These are phyloP conservation scores for Colletotrichum sp. DNA, from an alignment of 2,329 filamentous ascomycete genomes.

Conservation along the genomic window DNA sequence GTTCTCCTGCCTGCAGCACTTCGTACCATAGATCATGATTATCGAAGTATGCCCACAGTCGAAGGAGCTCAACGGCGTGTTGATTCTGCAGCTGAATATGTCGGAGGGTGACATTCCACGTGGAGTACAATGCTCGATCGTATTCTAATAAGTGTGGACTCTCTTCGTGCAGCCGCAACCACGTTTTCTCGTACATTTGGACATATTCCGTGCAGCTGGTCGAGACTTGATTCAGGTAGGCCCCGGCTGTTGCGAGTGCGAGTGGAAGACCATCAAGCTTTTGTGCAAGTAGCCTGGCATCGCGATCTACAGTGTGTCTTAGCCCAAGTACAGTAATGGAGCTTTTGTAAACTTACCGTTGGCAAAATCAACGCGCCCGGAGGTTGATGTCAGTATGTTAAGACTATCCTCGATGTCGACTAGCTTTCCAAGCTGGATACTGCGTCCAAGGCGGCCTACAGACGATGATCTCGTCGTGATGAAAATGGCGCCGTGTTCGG, in stretches of 20 bases:
- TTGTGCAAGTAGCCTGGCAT: conserved; percentile 31
- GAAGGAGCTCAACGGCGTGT: conserved; percentile 36
- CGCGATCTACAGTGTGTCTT: conserved; percentile 28
- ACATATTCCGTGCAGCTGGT: conserved; percentile 44
- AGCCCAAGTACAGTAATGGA: background rate
- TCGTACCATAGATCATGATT: conserved; percentile 50
- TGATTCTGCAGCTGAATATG: conserved; percentile 36
- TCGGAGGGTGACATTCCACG: conserved; percentile 42
- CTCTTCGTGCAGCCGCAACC: conserved; percentile 35
- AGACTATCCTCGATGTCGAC: conserved; percentile 31
- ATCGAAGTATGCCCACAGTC: conserved; percentile 47
- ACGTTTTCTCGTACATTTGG: conserved; percentile 40
- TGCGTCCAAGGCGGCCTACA: conserved; percentile 33
- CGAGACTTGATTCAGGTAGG: conserved; percentile 43
- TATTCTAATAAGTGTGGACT: conserved; percentile 34
- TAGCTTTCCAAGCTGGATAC: conserved; percentile 37
- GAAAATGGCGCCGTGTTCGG: conserved; percentile 41
- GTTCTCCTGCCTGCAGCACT: conserved; percentile 32
- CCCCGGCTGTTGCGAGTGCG: conserved; percentile 49
- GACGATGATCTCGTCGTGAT: conserved; percentile 42
- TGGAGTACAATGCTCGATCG: conserved; percentile 37
- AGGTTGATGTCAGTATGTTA: conserved; percentile 33
- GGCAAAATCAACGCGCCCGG: conserved; percentile 23
- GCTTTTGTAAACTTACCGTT: conserved; percentile 26
- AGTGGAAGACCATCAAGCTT: conserved; percentile 50